A percentile compares a stretch with the other conserved stretches of the same genome.
phyloP scores from a whole-genome alignment of 306 rosid species.

The Malus asiatica region DNA sequence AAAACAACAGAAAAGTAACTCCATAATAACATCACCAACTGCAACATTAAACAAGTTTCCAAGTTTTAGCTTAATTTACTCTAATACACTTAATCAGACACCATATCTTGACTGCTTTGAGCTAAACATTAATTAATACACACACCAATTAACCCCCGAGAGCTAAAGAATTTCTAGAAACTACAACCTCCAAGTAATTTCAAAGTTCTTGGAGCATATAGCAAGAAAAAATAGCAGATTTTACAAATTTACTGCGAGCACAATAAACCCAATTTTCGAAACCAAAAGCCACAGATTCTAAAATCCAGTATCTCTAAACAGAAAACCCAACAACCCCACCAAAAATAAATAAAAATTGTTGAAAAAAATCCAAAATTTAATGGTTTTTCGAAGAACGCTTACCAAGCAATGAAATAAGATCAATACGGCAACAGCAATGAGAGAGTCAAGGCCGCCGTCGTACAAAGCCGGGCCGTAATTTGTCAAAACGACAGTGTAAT shows the following conservation, averaged over 20 bases:
- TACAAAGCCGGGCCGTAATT: slow-evolving; percentile 80
- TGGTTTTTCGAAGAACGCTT: slow-evolving; percentile 27
- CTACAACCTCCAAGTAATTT: neutral
- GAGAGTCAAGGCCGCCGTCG: slow-evolving; percentile 58
- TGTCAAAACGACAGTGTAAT: slow-evolving; percentile 90
- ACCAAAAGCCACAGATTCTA: neutral
- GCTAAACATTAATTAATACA: neutral
- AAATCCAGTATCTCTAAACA: neutral
- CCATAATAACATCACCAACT: slow-evolving; percentile 95
- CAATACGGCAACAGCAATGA: slow-evolving; percentile 60
- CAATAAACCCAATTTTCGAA: neutral
- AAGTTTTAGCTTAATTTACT: slow-evolving; percentile 11
- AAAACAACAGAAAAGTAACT: slow-evolving; percentile 92
- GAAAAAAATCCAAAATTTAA: neutral
- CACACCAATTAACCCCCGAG: neutral
- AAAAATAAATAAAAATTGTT: neutral
- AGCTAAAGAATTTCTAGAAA: neutral
- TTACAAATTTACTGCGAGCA: neutral
- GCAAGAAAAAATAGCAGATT: neutral
- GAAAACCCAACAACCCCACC: neutral
- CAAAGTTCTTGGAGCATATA: neutral
- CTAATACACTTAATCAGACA: slow-evolving; percentile 1
- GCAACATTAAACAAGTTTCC: slow-evolving; percentile 28
- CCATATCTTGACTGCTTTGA: neutral
- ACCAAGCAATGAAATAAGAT: slow-evolving; percentile 88